A percentile compares a stretch with the other conserved stretches of the same genome.
Evolutionary conservation across 306 rosid species (phyloP).

Genomic region (Begonia peltatifolia): DNA sequence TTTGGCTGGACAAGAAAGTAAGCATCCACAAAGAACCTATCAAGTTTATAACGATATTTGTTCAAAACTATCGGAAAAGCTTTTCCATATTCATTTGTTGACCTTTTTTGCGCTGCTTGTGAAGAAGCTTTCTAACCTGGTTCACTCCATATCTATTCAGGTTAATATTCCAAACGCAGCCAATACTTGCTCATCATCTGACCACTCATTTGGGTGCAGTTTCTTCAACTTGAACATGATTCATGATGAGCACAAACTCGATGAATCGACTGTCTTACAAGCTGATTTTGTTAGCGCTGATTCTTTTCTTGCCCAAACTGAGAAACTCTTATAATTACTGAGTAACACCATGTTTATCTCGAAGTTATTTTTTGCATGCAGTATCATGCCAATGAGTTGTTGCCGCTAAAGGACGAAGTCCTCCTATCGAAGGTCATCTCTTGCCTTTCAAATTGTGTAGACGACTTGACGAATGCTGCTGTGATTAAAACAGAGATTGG

Average conservation of each 20-base stretch:
- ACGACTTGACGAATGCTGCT: conserved; percentile 20
- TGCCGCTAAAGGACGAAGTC: conserved; percentile 26
- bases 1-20: conserved; percentile 38
- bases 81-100: background rate
- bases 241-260: conserved; percentile 32
- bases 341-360: background rate
- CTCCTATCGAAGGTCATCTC: conserved; percentile 25
- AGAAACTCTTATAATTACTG: background rate
- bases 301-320: background rate
- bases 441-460: conserved; percentile 33
- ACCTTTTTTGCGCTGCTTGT: background rate
- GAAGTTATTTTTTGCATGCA: too few relatives aligned
- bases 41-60: too few relatives aligned
- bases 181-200: conserved; percentile 34
- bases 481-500: conserved; percentile 26
- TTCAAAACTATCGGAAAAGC: too few relatives aligned
- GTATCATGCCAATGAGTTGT: conserved; percentile 41
- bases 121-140: conserved; percentile 4
- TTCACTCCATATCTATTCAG: conserved; percentile 15
- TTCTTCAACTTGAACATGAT: conserved; percentile 39
- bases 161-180: conserved; percentile 35
- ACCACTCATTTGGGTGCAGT: conserved; percentile 36
- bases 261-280: conserved; percentile 28
- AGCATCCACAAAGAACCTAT: conserved; percentile 6
- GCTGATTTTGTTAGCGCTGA: conserved; percentile 41